Evolutionary conservation across 2,329 filamentous ascomycete species (phyloP).

Genomic region (Mycosphaerella arachidis): DNA sequence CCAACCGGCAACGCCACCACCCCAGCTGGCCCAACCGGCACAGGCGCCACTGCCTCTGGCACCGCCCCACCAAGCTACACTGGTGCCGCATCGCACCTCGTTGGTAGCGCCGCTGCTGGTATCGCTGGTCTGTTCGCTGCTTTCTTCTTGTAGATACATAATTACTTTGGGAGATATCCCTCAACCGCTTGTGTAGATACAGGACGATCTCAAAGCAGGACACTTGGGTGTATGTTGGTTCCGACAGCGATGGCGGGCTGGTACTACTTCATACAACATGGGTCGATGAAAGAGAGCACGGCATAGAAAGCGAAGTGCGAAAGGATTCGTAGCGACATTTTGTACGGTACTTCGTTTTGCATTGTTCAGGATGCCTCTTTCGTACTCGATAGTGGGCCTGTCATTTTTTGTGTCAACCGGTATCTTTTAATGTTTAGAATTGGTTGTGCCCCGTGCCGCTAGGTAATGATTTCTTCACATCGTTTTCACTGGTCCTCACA

Average conservation of each 20-base stretch:
- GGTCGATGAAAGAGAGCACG: not conserved
- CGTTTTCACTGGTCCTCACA: too few species aligned
- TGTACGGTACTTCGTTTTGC: not conserved
- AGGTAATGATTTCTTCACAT: not conserved
- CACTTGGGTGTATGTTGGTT: not conserved
- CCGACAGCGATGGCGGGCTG: not conserved
- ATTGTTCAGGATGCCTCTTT: not conserved
- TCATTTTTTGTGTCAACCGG: not conserved
- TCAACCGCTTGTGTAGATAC: not conserved
- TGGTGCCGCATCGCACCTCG: constrained; percentile 17
- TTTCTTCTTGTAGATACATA: constrained; percentile 20
- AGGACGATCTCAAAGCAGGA: not conserved
- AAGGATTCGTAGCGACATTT: not conserved
- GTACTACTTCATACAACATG: not conserved
- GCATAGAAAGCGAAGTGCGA: not conserved
- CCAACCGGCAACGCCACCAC: constrained; percentile 14
- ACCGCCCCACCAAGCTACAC: constrained; percentile 19
- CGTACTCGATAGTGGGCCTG: not conserved
- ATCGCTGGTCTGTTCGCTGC: constrained; percentile 17
- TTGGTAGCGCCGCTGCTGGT: constrained; percentile 16
- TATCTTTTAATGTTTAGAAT: not conserved
- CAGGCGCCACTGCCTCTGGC: constrained; percentile 2
- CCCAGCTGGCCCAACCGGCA: constrained; percentile 12
- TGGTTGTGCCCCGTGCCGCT: not conserved
- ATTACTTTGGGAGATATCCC: not conserved